Percentiles rank a stretch among this genome's conserved stretches.
Conservation (phyloP, 345 rosid species). For the Corchorus olitorius region DNA sequence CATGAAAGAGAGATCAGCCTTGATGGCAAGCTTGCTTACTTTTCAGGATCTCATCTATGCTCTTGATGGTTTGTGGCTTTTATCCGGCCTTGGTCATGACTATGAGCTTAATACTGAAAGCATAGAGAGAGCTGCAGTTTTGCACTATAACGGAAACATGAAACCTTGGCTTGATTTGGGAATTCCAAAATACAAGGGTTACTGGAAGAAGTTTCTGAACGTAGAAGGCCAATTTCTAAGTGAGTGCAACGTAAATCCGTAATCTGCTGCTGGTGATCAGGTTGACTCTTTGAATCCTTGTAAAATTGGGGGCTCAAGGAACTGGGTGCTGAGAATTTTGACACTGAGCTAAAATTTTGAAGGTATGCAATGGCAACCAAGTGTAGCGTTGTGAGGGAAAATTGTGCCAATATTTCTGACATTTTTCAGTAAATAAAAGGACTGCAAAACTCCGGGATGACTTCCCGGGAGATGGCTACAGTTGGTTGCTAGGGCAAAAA, state of each 20-base stretch:
- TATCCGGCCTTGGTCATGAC: constrained; percentile 88
- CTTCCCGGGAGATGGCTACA: constrained; percentile 15
- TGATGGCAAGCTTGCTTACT: constrained; percentile 76
- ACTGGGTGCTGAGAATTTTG: constrained; percentile 29
- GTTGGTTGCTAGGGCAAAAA: constrained; percentile 17
- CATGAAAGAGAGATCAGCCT: constrained; percentile 42
- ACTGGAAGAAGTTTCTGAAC: constrained; percentile 76
- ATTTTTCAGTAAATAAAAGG: constrained; percentile 35
- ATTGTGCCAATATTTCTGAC: constrained; percentile 7
- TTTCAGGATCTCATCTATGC: constrained; percentile 67
- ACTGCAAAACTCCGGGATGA: constrained; percentile 7
- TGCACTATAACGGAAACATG: constrained; percentile 97
- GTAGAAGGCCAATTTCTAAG: constrained; percentile 63
- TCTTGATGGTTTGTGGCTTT: constrained; percentile 64
- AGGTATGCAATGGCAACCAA: constrained; percentile 18
- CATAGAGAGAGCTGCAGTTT: constrained; percentile 62
- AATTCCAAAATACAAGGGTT: constrained; percentile 62
- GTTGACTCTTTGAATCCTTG: constrained; percentile 6
- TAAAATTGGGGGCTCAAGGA: constrained; percentile 23
- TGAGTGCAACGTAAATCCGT: constrained; percentile 83
- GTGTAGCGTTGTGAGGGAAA: background rate
- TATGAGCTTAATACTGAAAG: constrained; percentile 44
- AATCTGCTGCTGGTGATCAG: constrained; percentile 27
- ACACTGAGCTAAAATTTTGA: constrained; percentile 26
- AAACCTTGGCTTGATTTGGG: constrained; percentile 99